A percentile compares a stretch with the other conserved stretches of the same genome.
Conservation (phyloP, 1,284 basidiomycete genomes). For the Amylostereum areolatum region DNA sequence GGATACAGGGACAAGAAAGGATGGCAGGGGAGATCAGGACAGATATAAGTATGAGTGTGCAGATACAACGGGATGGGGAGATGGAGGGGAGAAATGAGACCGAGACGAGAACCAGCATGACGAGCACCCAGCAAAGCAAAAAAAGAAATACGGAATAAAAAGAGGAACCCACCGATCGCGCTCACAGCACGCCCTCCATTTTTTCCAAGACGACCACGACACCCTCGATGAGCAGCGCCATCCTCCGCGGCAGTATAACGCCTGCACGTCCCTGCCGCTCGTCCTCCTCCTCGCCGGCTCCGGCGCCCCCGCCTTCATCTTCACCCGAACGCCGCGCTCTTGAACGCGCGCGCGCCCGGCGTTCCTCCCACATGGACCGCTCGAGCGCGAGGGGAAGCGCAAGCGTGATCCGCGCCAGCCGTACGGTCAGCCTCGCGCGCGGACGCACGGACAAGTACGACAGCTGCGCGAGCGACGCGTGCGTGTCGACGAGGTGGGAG, state of each 20-base stretch:
- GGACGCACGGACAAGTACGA: constrained; percentile 76
- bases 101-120: no score
- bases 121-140: no score
- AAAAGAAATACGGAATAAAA: no score
- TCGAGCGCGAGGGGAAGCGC: constrained; percentile 75
- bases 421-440: constrained; percentile 71
- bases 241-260: constrained; percentile 46
- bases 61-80: no score
- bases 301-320: constrained; percentile 7
- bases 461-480: constrained; percentile 68
- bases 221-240: constrained; percentile 51
- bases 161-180: no score
- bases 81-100: no score
- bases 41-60: no score
- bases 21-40: no score
- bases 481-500: constrained; percentile 70
- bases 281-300: constrained; percentile 14
- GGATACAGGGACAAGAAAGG: no score
- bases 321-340: constrained; percentile 10
- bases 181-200: constrained; percentile 54
- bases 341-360: constrained; percentile 10
- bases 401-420: constrained; percentile 76
- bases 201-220: constrained; percentile 56
- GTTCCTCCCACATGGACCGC: constrained; percentile 46
- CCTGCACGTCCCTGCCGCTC: constrained; percentile 14